Evolutionary conservation across 2,329 filamentous ascomycete genomes (phyloP), one percentile per base, ranked within the genome.

Genomic region (Cladosporium sp.): DNA sequence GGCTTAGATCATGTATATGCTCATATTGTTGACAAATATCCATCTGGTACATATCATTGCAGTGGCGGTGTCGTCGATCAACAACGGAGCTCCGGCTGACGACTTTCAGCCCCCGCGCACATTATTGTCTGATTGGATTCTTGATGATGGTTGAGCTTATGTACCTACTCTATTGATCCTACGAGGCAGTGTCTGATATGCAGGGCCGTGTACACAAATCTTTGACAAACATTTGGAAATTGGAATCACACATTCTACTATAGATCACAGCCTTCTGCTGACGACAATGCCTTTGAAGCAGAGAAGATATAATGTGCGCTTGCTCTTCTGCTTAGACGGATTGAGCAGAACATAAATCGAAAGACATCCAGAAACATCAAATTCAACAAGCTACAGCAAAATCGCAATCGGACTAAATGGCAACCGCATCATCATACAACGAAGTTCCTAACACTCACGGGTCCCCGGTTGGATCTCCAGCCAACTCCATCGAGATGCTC

Each of bases 401-500:
- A 12, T 46, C 8, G 3, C 7, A 23, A 21, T 12, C 4, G 3
- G 8, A 21, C n/a, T 11, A 46, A 8, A 46, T 46, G 40, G 40
- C 40, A 46, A 21, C 40, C 10, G n/a, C n/a, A 46, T 46, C 40
- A 46, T 46, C 40, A 21, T 46, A 46, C 8, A 12, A 12, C 40
- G 7, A 21, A 12, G n/a, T 46, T 46, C 3, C 10, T 12, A n/a
- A 12, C n/a, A 46, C n/a, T 21, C 40, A 46, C n/a, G 40, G n/a
- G 6, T 21, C n/a, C 40, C 8, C 6, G 12, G 1, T 3, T 23
- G 40, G n/a, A 12, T 46, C 40, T 46, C n/a, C 7, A 3, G 4
- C n/a, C 40, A 46, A 29, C 56, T 59, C 56, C 11, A 29, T 28
- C 21, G 37, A 59, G 28, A 59, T 59, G 56, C 37, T 59, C 56